phyloP scores from a whole-genome alignment of 1,284 basidiomycete genomes.

The Papiliotrema nemorosa region DNA sequence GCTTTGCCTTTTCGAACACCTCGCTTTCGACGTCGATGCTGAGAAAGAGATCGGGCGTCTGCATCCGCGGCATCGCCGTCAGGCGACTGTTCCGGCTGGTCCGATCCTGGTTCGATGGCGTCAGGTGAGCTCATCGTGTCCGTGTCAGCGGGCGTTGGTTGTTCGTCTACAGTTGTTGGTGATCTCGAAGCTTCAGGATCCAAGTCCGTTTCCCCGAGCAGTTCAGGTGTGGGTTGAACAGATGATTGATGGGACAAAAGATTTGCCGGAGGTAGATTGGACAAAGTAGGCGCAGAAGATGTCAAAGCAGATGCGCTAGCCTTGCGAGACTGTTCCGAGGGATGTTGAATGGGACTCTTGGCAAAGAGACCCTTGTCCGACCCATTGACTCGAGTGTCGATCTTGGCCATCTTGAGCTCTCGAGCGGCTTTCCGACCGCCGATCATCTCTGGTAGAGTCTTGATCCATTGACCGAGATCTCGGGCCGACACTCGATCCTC shows the following conservation, averaged over 20 bases:
- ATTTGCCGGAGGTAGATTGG: slow-evolving; percentile 17
- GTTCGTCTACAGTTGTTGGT: slow-evolving; percentile 38
- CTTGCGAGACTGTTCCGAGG: slow-evolving; percentile 22
- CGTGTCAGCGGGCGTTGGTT: slow-evolving; percentile 37
- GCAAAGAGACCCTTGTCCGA: slow-evolving; percentile 36
- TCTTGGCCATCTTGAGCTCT: slow-evolving; percentile 33
- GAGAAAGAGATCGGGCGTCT: slow-evolving; percentile 36
- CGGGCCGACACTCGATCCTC: slow-evolving; percentile 66
- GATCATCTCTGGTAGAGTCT: slow-evolving; percentile 70
- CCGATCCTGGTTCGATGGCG: slow-evolving; percentile 14
- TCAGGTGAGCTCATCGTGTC: slow-evolving; percentile 31
- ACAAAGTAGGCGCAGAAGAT: slow-evolving; percentile 30
- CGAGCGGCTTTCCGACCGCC: slow-evolving; percentile 49
- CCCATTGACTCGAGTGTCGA: slow-evolving; percentile 18
- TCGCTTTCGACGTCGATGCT: slow-evolving; percentile 46
- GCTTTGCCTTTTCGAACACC: slow-evolving; percentile 50
- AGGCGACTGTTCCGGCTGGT: neutral
- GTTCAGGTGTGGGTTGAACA: slow-evolving; percentile 10
- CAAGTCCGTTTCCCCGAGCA: slow-evolving; percentile 2
- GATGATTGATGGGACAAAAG: slow-evolving; percentile 3
- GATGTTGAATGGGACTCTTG: slow-evolving; percentile 34
- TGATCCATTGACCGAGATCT: slow-evolving; percentile 84
- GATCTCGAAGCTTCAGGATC: slow-evolving; percentile 23
- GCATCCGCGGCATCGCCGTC: slow-evolving; percentile 12
- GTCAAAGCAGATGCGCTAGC: slow-evolving; percentile 34